Evolutionary conservation across 192 early-diverging fungal species (phyloP), one percentile per base, ranked within the genome.

Genomic region (Podila clonocystis): DNA sequence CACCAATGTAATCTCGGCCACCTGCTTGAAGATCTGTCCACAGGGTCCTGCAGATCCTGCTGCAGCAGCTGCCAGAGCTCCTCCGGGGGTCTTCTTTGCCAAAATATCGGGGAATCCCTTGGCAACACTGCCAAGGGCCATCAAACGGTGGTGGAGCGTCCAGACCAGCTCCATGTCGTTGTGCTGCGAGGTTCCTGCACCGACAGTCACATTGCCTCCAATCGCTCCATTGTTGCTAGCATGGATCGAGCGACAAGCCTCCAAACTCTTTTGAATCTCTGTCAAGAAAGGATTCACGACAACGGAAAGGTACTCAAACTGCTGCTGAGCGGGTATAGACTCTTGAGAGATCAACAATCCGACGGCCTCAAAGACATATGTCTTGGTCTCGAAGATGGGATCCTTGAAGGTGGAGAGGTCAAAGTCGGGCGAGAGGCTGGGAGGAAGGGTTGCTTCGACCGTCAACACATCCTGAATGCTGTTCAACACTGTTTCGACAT

Each of bases 341-440:
- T 93, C 90, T 29, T 91, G 82, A n/a, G 97, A 93, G 76, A 97
- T 97, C 82, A 97, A 84, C 50, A 92, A 87, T n/a, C 97, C 97
- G 68, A 94, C 94, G 9, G 95, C 91, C 82, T 98, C 97, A 86
- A 96, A 97, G 41, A 97, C 74, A 82, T 93, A 97, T 30, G 95
- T 75, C 82, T 97, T 96, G 60, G 90, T 85, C 26, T 88, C 87
- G 66, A 82, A 82, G n/a, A 83, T 74, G 31, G 83, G 74, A 22
- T 87, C 78, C 58, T 89, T 86, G 72, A 79, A 84, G 3, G 72
- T 82, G 33, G 83, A 85, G 13, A 83, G 62, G 26, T 82, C 86
- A 73, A 86, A 86, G 15, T 73, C 85, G 12, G 87, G 62, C 19
- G 52, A 77, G 68, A 85, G 72, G 49, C 68, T 61, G 38, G 79